Base-by-base conservation (phyloP, 257 asterid species). In the Solanum raphanifolium region DNA sequence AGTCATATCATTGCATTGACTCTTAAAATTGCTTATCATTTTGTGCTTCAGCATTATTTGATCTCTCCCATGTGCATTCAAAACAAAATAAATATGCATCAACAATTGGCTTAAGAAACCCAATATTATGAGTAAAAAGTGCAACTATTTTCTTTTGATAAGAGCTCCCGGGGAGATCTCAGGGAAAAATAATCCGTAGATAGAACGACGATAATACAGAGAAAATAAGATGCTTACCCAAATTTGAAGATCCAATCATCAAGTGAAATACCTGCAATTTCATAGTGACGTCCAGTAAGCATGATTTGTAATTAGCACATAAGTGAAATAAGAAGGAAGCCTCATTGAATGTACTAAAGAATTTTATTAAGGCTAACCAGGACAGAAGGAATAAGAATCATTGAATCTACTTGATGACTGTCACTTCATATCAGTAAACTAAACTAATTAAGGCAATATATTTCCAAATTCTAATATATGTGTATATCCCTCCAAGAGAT, bases 221-320 rank as follows among this genome's bases (percentile, higher is more conserved):
- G 36, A 68, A 87, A 25, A 62, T 41, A 68, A 88, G 69, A 60
- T 85, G 86, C 98, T 93, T 93, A 97, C 99, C 98, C 89, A 93
- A 89, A 90, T 95, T 97, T 48, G 98, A 95, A 82, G 93, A 92
- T 91, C 99, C 99, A 60, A 97, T 97, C 94, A 97, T 88, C 52
- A 97, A 90, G 93, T 97, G 99, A 89, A 97, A 93, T 91, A 95
- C 98, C 99, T 97, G 98, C 93, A 93, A 92, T 87, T 18, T 55
- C 87, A 88, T 72, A 88, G 88, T 74, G 31, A 88, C 32, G 65
- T 75, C 65, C 35, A 69, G 36, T 78, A 78, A 78, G 84, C 60
- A 41, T 25, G 84, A 25, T 38, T 25, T 76, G n/a, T 1, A 39
- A 76, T 39, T 39, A 76, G 60, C 60, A 76, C 84, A n/a, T 78